phyloP scores from a whole-genome alignment of 2,329 filamentous ascomycete species.

The Allantophomopsis cytisporea region DNA sequence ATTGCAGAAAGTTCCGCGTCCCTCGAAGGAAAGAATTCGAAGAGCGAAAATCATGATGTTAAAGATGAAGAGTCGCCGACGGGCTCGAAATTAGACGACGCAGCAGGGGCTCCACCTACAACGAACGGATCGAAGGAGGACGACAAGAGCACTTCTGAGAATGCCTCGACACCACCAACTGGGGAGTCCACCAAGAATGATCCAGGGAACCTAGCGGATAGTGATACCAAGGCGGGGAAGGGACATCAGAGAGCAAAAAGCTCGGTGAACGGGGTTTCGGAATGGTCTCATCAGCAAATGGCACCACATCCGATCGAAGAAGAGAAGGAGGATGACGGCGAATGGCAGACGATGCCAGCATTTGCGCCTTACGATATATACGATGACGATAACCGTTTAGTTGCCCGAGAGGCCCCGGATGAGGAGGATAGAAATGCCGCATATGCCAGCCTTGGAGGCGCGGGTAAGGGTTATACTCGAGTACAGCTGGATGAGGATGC shows the following conservation, averaged over 20 bases:
- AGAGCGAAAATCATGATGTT: slow-evolving; percentile 25
- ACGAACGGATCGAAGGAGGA: not conserved
- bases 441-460: slow-evolving; percentile 71
- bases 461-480: slow-evolving; percentile 87
- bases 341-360: slow-evolving; percentile 90
- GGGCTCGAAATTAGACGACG: slow-evolving; percentile 9
- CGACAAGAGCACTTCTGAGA: not conserved
- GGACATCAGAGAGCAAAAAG: slow-evolving; percentile 8
- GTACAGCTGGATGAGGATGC: slow-evolving; percentile 94
- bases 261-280: slow-evolving; percentile 35
- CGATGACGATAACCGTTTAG: slow-evolving; percentile 78
- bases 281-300: slow-evolving; percentile 83
- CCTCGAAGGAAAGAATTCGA: slow-evolving; percentile 14
- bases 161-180: too few relatives aligned
- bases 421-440: slow-evolving; percentile 53
- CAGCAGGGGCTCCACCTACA: not conserved
- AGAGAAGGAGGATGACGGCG: slow-evolving; percentile 46
- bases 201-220: too few relatives aligned
- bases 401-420: slow-evolving; percentile 67
- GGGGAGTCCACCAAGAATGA: too few relatives aligned
- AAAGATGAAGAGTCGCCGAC: slow-evolving; percentile 22
- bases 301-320: slow-evolving; percentile 31
- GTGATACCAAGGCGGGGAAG: not conserved
- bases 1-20: slow-evolving; percentile 1
- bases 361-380: slow-evolving; percentile 91